These are phyloP conservation scores for Phytopythium vexans DNA, from an alignment of 352 stramenopile species.

Conservation along the genomic window DNA sequence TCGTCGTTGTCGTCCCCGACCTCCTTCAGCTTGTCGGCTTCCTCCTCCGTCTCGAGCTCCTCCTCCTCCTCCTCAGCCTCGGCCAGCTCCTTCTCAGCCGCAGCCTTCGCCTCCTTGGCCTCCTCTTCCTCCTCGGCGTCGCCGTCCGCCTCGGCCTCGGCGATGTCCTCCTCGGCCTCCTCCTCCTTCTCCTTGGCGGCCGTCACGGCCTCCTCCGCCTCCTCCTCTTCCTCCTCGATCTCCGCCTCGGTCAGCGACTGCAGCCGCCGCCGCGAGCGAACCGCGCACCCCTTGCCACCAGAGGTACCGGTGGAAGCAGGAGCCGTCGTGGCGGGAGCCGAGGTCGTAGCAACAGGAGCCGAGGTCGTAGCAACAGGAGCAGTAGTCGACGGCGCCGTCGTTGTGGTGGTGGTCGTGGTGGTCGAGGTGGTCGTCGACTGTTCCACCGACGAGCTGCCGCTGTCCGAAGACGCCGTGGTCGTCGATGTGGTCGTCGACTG, in stretches of 20 bases:
- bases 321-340: conserved; percentile 1
- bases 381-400: background rate
- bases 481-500: background rate
- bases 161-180: conserved; percentile 23
- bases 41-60: conserved; percentile 10
- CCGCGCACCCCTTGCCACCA: conserved; percentile 19
- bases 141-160: conserved; percentile 14
- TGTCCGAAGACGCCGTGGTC: background rate
- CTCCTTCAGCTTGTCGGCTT: conserved; percentile 1
- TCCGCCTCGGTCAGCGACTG: conserved; percentile 15
- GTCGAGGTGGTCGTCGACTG: background rate
- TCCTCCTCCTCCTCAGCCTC: conserved; percentile 14
- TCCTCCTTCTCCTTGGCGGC: conserved; percentile 21
- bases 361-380: conserved; percentile 1
- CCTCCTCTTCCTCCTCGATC: conserved; percentile 22
- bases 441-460: background rate
- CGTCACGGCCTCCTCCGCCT: conserved; percentile 12
- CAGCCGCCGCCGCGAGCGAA: conserved; percentile 15
- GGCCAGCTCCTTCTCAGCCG: conserved; percentile 6
- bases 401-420: background rate
- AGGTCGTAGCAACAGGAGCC: background rate
- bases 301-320: conserved; percentile 7
- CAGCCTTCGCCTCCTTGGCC: conserved; percentile 6
- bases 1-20: conserved; percentile 5
- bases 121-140: conserved; percentile 20